Base-by-base conservation (phyloP, 2,329 filamentous ascomycete species). In the Biscogniauxia mediterranea region DNA sequence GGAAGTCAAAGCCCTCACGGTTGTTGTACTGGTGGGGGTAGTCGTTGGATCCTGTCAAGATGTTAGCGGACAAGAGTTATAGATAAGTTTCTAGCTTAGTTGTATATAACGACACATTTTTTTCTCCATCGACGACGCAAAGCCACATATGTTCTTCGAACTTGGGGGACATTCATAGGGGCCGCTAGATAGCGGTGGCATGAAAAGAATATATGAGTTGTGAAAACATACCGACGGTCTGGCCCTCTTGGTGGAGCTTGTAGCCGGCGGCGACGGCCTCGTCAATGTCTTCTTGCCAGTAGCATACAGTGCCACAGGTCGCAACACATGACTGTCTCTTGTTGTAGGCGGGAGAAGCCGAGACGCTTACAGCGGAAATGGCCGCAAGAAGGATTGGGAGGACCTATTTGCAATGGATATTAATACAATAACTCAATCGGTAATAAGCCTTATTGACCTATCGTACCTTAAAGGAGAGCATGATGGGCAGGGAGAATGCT, bases 1-100 rank as follows among this genome's bases (percentile, higher is more conserved):
- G 76, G 69, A 80, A 80, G 46, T 64, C 68, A 63, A 80, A 80
- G 53, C 76, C 76, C 61, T 80, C 79, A 66, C 72, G 74, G 71
- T 80, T 73, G 64, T 79, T 76, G 70, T 78, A 80, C 63, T 75
- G 70, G 65, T 80, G 79, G 11, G 79, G 78, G 64, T 80, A 80
- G 55, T 72, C 66, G 62, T 75, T 74, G 54, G 59, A 64, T 58
- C 70, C 71, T 66, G n/a, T 62, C 15, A 15, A 28, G 46, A 6
- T 17, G 28, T 25, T 54, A 23, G 15, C 13, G 15, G 51, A 23
- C 5, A 51, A 51, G 7, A 51, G 49, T 51, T n/a, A 51, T 19
- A 8, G 2, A 51, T 19, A 15, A 7, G 28, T 53, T 3, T 23
- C 23, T 23, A 52, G 58, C 50, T 56, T 21, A 25, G 3, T 21